Evolutionary conservation across 2,329 filamentous ascomycete species (phyloP), one percentile per base, ranked within the genome.

Genomic region (Aplosporella prunicola): DNA sequence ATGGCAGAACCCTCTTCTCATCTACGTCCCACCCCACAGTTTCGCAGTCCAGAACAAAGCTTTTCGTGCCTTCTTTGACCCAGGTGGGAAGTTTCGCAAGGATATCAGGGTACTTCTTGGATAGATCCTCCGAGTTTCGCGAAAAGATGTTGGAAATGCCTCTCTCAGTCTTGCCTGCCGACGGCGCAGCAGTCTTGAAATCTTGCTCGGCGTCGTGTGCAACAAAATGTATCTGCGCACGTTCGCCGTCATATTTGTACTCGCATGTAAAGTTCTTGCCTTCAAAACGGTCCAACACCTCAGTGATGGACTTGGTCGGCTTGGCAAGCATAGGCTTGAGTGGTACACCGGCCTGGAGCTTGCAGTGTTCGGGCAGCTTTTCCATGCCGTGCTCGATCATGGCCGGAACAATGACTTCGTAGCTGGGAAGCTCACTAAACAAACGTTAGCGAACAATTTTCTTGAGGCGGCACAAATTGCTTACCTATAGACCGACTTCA

Each of bases 321-420:
- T 96, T 96, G 14, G 91, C 91, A 66, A 98, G 72, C 91, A 98
- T 98, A 50, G 91, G 91, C 61, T 98, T 98, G 41, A 98, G 69
- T 1, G 91, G 91, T 11, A 98, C 83, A 45, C 91, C 91, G 0
- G 91, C 89, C 47, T 86, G 83, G 29, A 98, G 72, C 58, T 93
- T 93, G 72, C 91, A 95, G 40, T 81, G 76, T 8, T 93, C 81
- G 35, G 76, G 74, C 9, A 98, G 65, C 24, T 87, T 79, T 64
- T 81, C 76, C 44, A 98, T 84, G 13, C 91, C 91, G 50, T 91
- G 75, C 50, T 91, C 69, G 17, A 95, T 67, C 69, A 96, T 83
- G 2, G 84, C 81, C 1, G 91, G 91, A 39, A 98, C 80, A 43
- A 98, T 93, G 20, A 89, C 79, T 62, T 96, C 86, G 66, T 95